Percentiles rank a stretch among this genome's conserved stretches.
These are phyloP conservation scores for Xylaria sp. DNA, from an alignment of 2,329 filamentous ascomycete species.

Conservation along the genomic window DNA sequence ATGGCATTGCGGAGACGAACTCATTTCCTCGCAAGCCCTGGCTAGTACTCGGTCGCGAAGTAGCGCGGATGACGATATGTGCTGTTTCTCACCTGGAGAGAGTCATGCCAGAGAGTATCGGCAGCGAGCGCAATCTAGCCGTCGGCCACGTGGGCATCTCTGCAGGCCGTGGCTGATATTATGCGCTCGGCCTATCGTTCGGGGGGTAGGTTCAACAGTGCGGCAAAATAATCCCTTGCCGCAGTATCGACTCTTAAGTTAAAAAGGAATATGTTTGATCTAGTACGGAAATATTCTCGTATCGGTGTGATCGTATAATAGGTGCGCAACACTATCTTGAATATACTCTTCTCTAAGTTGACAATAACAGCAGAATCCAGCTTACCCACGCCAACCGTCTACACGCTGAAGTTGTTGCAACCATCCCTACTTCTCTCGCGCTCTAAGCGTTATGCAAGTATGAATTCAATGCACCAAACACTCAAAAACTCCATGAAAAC, in stretches of 20 bases:
- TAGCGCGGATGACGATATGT: slow-evolving; percentile 55
- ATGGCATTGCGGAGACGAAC: slow-evolving; percentile 51
- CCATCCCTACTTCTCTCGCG: not conserved
- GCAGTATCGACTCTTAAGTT: not conserved
- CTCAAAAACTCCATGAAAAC: slow-evolving; percentile 15
- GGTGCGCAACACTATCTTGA: not conserved
- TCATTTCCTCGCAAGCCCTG: slow-evolving; percentile 40
- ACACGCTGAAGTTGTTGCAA: not conserved
- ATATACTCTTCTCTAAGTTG: not conserved
- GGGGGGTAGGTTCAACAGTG: too few species aligned
- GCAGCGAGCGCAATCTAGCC: slow-evolving; percentile 57
- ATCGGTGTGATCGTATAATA: not conserved
- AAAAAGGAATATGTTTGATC: not conserved
- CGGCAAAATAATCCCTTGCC: too few species aligned
- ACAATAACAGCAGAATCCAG: not conserved
- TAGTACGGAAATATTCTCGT: not conserved
- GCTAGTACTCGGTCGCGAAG: slow-evolving; percentile 59
- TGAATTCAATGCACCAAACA: not conserved
- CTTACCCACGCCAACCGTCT: not conserved
- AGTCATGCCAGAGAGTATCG: slow-evolving; percentile 26
- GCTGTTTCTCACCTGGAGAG: slow-evolving; percentile 51
- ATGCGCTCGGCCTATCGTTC: slow-evolving; percentile 50
- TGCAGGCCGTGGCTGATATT: slow-evolving; percentile 57
- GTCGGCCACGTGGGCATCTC: slow-evolving; percentile 47
- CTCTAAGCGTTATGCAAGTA: slow-evolving; percentile 5